Base-by-base conservation (phyloP, 805 yeast genomes). In the Monosporozyma yasuniensis region DNA sequence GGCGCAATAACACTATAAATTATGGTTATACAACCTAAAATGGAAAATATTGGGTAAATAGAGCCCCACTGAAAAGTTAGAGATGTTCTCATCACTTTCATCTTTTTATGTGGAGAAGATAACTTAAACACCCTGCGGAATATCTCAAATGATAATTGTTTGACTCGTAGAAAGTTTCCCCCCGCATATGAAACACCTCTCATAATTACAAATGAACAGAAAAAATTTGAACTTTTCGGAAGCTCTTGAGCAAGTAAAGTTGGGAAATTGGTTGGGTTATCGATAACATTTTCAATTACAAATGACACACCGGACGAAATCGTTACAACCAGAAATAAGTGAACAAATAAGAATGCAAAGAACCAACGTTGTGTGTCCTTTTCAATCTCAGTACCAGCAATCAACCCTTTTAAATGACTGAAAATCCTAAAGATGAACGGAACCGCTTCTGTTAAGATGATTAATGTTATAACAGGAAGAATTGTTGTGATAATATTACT, bases 171-270 rank as follows among this genome's bases (percentile, higher is more conserved):
- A 39, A 90, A 71, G 52, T 80, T 80, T 50, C 79, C 80, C 0
- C 96, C 96, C 54, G 84, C 78, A 49, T 84, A 79, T 1, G 90
- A 78, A 50, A 89, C 68, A 0, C 95, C 91, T 65, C 85, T 82
- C 32, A 89, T 72, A 0, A 87, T 68, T 37, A 88, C 70, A 59
- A 83, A 87, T 3, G 90, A 84, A 63, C 83, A 83, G 68, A 89
- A 90, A 61, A 90, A 89, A 42, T 83, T 86, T 1, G 96, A 83
- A 22, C 95, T 85, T 60, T 84, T 85, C 0, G 96, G 96, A 34
- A 90, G 72, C 57, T 88, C 86, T 12, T 76, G 74, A 0, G 96
- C 96, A 22, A 88, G 71, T 48, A 87, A 65, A 5, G 79, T 72
- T 0, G 93, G 88, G 11, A 86, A 77, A 0, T 87, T 78, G 0